Base-by-base conservation (phyloP, 768 basidiomycete genomes). In the Cystofilobasidium ferigula region DNA sequence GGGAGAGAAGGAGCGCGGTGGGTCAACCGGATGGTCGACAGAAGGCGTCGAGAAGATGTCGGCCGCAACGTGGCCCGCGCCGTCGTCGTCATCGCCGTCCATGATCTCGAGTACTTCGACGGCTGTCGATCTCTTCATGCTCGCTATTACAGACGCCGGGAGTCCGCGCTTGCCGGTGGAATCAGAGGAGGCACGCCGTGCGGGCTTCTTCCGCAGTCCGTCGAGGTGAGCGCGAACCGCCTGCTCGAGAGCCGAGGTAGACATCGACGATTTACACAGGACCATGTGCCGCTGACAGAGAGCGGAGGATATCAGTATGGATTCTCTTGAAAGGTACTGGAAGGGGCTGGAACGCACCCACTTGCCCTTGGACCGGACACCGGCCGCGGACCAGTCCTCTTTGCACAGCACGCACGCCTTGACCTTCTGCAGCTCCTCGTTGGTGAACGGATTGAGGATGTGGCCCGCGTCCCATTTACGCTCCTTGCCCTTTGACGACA, bases 371-470 rank as follows among this genome's bases (percentile, higher is more conserved):
- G 10, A 32, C 10, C 36, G 35, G 45, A 59, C 59, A 12, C 63
- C 42, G 3, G 63, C n/a, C 12, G 14, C 22, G 16, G 43, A 48
- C 63, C 57, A 59, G n/a, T 64, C 63, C 63, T 64, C 57, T 6
- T 24, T 30, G 43, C 63, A 64, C 1, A 64, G 28, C 14, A 59
- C 57, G 34, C 63, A 64, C 58, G 47, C 57, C 45, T 64, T 64
- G 24, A 64, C 30, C 45, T 36, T 42, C 42, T 35, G 57, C 57
- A 64, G 56, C 48, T 64, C 40, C 10, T 34, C 16, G 30, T 42
- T 20, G 13, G 47, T 38, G 45, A 64, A 64, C 8, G 63, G 24
- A 24, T 47, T 51, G 1, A 43, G 45, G 63, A 34, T 14, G 57
- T n/a, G 6, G 51, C n/a, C 35, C 30, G n/a, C 12, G 30, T 13